Percentiles rank a stretch among this genome's conserved stretches.
Conservation (phyloP, 345 rosid species). For the Gossypium thurberi region DNA sequence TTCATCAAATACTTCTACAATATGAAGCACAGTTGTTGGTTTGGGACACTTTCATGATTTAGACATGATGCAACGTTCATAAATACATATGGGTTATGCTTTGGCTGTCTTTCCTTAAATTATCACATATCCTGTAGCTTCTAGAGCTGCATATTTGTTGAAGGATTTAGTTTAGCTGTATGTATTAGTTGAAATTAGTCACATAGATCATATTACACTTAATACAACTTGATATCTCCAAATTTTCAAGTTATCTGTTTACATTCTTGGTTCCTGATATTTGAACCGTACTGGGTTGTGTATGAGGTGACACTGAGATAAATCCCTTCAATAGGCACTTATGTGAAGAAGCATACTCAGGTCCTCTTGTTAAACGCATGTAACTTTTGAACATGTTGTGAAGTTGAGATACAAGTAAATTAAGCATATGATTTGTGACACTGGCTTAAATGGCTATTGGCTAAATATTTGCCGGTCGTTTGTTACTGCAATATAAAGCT, state of each 20-base stretch:
- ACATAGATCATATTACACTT: not conserved
- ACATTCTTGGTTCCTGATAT: not conserved
- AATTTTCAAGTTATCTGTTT: not conserved
- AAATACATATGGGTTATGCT: not conserved
- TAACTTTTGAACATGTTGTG: not conserved
- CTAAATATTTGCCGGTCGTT: not conserved
- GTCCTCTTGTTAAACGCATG: not conserved
- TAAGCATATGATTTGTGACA: not conserved
- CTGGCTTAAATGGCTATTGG: not conserved
- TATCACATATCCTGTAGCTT: not conserved
- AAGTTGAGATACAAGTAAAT: not conserved
- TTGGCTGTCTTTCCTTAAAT: not conserved
- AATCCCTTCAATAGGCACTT: slow-evolving; percentile 1
- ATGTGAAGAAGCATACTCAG: not conserved
- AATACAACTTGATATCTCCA: not conserved
- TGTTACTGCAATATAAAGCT: slow-evolving; percentile 1
- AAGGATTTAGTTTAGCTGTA: not conserved
- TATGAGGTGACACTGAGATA: not conserved
- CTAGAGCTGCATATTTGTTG: not conserved
- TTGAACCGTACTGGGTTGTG: not conserved
- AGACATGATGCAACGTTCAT: not conserved
- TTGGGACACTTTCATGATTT: not conserved
- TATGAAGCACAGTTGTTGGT: not conserved
- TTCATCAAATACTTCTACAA: slow-evolving; percentile 1
- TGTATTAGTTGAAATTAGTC: not conserved